Conservation (phyloP, 2,329 filamentous ascomycete species). For the Aspergillus ruber region DNA sequence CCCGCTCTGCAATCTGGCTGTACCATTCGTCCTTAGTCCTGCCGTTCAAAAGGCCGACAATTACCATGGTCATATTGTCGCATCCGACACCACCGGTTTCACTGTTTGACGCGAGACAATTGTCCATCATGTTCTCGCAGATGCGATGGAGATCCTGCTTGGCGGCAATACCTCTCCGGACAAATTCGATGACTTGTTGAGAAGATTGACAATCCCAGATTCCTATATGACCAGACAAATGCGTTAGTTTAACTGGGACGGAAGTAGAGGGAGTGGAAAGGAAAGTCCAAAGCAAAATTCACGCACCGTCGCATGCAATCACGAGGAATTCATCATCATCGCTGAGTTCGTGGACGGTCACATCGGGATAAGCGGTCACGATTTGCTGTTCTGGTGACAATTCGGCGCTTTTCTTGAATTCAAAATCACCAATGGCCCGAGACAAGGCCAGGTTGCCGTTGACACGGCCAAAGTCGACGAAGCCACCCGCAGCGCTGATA, state of each 20-base stretch:
- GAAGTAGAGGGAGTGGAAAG: conserved; percentile 2
- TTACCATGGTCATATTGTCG: conserved; percentile 98
- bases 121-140: conserved; percentile 99
- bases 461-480: conserved; percentile 96
- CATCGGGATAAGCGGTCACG: conserved; percentile 92
- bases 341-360: conserved; percentile 80
- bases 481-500: conserved; percentile 91
- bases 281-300: conserved; percentile 1
- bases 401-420: conserved; percentile 99
- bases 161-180: conserved; percentile 88
- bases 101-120: conserved; percentile 94
- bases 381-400: conserved; percentile 98
- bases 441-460: conserved; percentile 97
- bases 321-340: conserved; percentile 95
- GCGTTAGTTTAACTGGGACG: background rate
- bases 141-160: conserved; percentile 93
- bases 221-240: conserved; percentile 48
- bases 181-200: conserved; percentile 94
- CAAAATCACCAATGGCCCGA: conserved; percentile 95
- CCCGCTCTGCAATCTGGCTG: conserved; percentile 85
- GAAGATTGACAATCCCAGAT: conserved; percentile 99
- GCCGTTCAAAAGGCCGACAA: conserved; percentile 83
- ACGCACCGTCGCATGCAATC: conserved; percentile 82
- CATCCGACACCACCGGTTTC: conserved; percentile 97
- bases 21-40: conserved; percentile 98